phyloP scores from a whole-genome alignment of 495 filamentous ascomycete species.

The Lasiosphaeria hispida region DNA sequence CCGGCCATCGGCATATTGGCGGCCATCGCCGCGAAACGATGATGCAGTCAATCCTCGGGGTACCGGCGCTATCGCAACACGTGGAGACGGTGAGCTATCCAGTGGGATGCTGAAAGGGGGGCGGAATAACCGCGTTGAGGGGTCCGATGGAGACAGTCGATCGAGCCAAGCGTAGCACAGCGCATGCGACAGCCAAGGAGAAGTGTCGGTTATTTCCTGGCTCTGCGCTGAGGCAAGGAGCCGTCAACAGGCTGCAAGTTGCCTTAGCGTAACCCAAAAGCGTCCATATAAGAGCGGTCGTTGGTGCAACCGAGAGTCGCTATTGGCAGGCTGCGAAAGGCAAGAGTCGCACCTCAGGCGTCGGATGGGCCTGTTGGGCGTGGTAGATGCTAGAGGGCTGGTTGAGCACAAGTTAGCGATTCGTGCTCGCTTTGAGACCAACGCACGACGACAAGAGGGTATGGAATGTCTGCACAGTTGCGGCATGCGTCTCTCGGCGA shows the following conservation, averaged over 20 bases:
- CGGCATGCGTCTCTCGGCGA: neutral
- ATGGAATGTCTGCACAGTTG: neutral
- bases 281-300: slow-evolving; percentile 26
- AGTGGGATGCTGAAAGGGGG: neutral
- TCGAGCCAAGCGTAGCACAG: slow-evolving; percentile 10
- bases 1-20: slow-evolving; percentile 45
- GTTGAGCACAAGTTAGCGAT: neutral
- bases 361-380: slow-evolving; percentile 3
- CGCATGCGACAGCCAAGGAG: neutral
- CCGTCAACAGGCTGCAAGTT: slow-evolving; percentile 27
- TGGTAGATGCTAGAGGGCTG: neutral
- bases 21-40: slow-evolving; percentile 45
- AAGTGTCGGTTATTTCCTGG: slow-evolving; percentile 13
- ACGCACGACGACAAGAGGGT: neutral
- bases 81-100: neutral
- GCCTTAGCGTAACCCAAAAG: slow-evolving; percentile 25
- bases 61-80: neutral
- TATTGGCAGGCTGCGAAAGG: slow-evolving; percentile 3
- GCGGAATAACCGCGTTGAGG: neutral
- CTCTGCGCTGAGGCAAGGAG: slow-evolving; percentile 18
- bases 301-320: neutral
- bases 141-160: neutral
- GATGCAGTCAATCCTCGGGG: slow-evolving; percentile 16
- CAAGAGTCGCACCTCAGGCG: slow-evolving; percentile 8
- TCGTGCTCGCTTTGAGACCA: neutral